A percentile compares a stretch with the other conserved stretches of the same genome.
These are phyloP conservation scores for Lagerstroemia speciosa DNA, from an alignment of 345 rosid species.

Conservation along the genomic window DNA sequence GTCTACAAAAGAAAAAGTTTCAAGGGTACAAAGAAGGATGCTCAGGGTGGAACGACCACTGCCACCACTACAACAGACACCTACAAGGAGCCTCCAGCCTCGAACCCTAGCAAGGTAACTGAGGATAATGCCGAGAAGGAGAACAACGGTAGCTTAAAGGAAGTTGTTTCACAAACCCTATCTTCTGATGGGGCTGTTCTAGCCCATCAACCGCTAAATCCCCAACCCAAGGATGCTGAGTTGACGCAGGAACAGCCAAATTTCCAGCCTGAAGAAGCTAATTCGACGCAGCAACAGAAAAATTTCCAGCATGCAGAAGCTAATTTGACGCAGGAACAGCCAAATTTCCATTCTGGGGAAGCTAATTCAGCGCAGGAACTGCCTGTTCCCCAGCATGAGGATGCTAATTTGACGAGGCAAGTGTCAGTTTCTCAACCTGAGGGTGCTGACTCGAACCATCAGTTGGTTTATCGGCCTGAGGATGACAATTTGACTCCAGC, in stretches of 20 bases:
- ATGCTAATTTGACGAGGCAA: not conserved
- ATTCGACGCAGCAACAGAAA: not conserved
- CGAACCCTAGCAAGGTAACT: not conserved
- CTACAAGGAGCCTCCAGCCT: constrained; percentile 4
- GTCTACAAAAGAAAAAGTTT: constrained; percentile 79
- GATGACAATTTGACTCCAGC: not conserved
- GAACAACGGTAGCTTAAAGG: constrained; percentile 14
- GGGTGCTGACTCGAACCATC: not conserved
- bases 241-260: not conserved
- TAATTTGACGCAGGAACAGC: constrained; percentile 15
- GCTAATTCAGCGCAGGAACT: constrained; percentile 7
- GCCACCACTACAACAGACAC: constrained; percentile 10
- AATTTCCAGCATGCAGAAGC: not conserved
- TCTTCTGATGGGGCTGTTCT: constrained; percentile 6
- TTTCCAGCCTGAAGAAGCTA: not conserved
- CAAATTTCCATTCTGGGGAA: constrained; percentile 13
- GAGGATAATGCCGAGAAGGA: not conserved
- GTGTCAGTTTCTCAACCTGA: not conserved
- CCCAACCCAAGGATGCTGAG: constrained; percentile 20
- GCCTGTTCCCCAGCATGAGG: not conserved
- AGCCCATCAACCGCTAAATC: not conserved
- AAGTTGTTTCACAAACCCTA: constrained; percentile 20
- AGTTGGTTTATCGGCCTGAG: not conserved
- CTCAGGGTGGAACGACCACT: not conserved
- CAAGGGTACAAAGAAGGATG: constrained; percentile 34